Evolutionary conservation across 345 rosid genomes (phyloP).

Genomic region (Carallia pectinifolia): DNA sequence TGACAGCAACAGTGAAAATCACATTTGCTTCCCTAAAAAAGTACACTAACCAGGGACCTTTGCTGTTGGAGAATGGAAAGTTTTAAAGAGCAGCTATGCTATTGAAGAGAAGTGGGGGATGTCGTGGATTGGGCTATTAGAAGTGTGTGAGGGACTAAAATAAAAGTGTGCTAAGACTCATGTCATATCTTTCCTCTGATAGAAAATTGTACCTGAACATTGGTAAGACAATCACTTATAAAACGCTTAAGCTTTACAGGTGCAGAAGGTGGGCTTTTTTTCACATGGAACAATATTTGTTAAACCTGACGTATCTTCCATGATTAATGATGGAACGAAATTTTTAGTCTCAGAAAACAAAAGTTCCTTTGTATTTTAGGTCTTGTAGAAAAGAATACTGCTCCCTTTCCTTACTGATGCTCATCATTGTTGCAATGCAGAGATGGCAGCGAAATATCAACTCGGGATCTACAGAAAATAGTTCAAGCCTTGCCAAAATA

Average conservation of each 20-base stretch:
- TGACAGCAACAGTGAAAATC: too few species aligned
- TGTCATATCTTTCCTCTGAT: too few species aligned
- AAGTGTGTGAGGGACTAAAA: too few species aligned
- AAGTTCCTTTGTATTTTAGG: too few species aligned
- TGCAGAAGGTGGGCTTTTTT: not conserved
- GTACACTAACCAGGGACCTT: too few species aligned
- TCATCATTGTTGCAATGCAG: constrained; percentile 36
- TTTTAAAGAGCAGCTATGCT: too few species aligned
- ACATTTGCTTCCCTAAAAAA: too few species aligned
- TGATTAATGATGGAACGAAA: not conserved
- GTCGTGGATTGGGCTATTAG: too few species aligned
- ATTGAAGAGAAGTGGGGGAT: too few species aligned
- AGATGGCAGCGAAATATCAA: constrained; percentile 80
- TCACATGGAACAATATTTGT: not conserved
- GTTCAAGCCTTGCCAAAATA: constrained; percentile 93
- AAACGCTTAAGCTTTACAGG: not conserved
- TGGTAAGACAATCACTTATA: not conserved
- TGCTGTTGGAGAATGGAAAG: too few species aligned
- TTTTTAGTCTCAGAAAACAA: too few species aligned
- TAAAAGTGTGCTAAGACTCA: not conserved
- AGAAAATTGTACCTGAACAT: not conserved
- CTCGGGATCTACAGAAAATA: constrained; percentile 87
- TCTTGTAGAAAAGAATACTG: not conserved
- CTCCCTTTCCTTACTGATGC: constrained; percentile 7
- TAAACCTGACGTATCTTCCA: not conserved